Percentiles rank a stretch among this genome's conserved stretches.
phyloP scores from a whole-genome alignment of 2,329 filamentous ascomycete genomes.

The Chaetoscypha palmicola region DNA sequence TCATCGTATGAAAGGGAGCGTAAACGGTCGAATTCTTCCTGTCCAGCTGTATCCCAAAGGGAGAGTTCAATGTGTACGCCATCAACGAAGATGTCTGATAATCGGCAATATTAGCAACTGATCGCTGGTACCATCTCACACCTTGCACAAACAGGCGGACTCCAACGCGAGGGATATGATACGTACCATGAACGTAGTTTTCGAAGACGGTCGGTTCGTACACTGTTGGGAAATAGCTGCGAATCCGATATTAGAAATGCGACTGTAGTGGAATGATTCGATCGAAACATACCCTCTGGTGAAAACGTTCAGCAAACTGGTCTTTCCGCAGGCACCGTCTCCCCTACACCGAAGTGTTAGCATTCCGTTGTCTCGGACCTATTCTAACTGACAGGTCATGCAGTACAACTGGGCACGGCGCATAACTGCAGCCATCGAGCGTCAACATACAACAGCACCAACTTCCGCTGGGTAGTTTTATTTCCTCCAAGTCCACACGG shows the following conservation, averaged over 20 bases:
- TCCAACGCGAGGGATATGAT: neutral
- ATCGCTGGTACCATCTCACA: too few species aligned
- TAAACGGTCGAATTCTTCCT: constrained; percentile 97
- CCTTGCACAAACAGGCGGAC: too few species aligned
- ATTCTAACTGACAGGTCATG: constrained; percentile 4
- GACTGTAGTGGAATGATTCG: too few species aligned
- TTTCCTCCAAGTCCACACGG: constrained; percentile 40
- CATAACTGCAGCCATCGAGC: constrained; percentile 17
- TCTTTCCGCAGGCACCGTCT: constrained; percentile 96
- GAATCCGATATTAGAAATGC: constrained; percentile 1
- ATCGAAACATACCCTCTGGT: constrained; percentile 70
- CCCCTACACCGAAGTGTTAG: constrained; percentile 50
- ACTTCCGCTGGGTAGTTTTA: constrained; percentile 66
- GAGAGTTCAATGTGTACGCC: constrained; percentile 95
- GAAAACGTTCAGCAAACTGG: constrained; percentile 94
- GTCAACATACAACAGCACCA: constrained; percentile 59
- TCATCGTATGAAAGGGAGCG: constrained; percentile 94
- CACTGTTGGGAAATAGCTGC: constrained; percentile 90
- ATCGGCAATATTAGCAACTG: constrained; percentile 3
- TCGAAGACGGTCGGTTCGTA: constrained; percentile 98
- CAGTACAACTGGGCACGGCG: constrained; percentile 3
- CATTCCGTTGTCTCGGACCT: constrained; percentile 9
- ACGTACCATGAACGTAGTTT: constrained; percentile 93
- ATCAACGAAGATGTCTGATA: constrained; percentile 93
- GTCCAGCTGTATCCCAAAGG: constrained; percentile 95